phyloP scores from a whole-genome alignment of 805 yeast species.

The Kuraishia ogatae region DNA sequence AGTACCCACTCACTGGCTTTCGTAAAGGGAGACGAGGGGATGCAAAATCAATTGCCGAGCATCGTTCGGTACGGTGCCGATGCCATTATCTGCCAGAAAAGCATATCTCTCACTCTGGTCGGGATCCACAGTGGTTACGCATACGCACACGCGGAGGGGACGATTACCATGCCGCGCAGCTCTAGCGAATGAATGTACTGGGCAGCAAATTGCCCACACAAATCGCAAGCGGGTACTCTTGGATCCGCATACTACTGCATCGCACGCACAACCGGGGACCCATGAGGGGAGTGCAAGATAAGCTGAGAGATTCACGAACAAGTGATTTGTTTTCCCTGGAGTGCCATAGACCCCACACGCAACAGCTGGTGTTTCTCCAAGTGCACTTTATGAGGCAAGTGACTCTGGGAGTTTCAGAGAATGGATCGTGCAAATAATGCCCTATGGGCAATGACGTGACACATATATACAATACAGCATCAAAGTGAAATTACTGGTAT shows the following conservation, averaged over 20 bases:
- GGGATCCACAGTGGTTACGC: background rate
- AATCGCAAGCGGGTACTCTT: background rate
- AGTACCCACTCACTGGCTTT: background rate
- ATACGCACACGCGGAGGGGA: background rate
- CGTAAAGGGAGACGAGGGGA: background rate
- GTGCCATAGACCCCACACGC: too few species aligned
- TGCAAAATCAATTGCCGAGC: background rate
- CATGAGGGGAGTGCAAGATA: background rate
- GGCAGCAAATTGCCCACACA: background rate
- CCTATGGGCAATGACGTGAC: too few species aligned
- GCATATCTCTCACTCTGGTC: background rate
- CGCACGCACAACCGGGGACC: background rate
- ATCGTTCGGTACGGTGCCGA: background rate
- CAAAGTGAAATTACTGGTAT: too few species aligned
- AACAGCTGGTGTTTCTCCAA: background rate
- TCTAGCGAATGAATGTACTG: background rate
- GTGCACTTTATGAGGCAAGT: too few species aligned
- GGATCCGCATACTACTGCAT: background rate
- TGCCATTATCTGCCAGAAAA: background rate
- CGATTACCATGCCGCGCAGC: background rate
- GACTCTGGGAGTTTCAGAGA: too few species aligned
- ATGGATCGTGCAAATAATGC: too few species aligned
- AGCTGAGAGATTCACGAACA: background rate
- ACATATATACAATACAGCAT: too few species aligned
- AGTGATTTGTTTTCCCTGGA: too few species aligned